Evolutionary conservation across 306 rosid species (phyloP).

Genomic region (cucumber (Cucumis sativus)): DNA sequence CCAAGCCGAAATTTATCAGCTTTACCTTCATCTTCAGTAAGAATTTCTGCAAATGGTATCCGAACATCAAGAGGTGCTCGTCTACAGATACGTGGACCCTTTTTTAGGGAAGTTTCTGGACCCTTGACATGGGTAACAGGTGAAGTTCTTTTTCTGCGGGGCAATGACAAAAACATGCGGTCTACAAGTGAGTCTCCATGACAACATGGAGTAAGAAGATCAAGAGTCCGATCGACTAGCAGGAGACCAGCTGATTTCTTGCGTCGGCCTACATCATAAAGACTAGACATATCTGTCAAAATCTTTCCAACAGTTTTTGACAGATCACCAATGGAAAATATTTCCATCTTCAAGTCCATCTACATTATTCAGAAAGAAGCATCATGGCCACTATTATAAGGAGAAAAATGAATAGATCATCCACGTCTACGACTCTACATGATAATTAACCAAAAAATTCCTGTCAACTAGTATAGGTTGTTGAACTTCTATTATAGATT

Average conservation of each 20-base stretch:
- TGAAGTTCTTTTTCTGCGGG: slow-evolving; percentile 36
- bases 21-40: slow-evolving; percentile 42
- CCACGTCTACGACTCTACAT: background rate
- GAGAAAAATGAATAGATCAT: background rate
- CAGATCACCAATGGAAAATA: slow-evolving; percentile 84
- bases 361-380: slow-evolving; percentile 30
- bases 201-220: slow-evolving; percentile 86
- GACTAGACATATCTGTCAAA: slow-evolving; percentile 88
- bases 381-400: slow-evolving; percentile 17
- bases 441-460: background rate
- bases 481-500: background rate
- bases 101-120: slow-evolving; percentile 38
- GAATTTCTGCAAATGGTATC: slow-evolving; percentile 56
- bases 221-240: slow-evolving; percentile 86
- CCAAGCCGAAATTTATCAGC: slow-evolving; percentile 34
- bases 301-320: slow-evolving; percentile 76
- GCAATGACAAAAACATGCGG: slow-evolving; percentile 65
- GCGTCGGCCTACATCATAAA: slow-evolving; percentile 87
- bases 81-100: slow-evolving; percentile 35
- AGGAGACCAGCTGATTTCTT: slow-evolving; percentile 74
- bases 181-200: slow-evolving; percentile 92
- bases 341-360: slow-evolving; percentile 97
- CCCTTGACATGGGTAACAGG: slow-evolving; percentile 39
- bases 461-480: background rate
- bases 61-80: slow-evolving; percentile 71